Conservation (phyloP, 2,329 filamentous ascomycete species). For the Berkeleyomyces basicola region DNA sequence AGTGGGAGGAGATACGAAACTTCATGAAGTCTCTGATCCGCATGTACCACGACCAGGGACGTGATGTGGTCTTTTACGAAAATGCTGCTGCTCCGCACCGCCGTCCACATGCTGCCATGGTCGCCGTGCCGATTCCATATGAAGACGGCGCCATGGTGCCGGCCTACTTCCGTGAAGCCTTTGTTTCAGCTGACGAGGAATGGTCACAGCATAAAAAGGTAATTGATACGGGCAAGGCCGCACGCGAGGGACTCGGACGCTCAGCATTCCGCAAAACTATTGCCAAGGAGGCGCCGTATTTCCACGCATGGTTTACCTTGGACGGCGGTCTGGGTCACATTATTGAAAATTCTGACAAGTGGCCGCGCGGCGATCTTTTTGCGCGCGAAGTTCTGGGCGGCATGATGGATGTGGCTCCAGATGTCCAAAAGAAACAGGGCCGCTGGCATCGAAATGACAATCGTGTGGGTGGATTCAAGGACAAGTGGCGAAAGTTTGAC, state of each 20-base stretch:
- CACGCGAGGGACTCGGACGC: constrained; percentile 55
- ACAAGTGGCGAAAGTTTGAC: constrained; percentile 82
- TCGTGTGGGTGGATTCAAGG: constrained; percentile 62
- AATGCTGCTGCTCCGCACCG: constrained; percentile 73
- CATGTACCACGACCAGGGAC: constrained; percentile 86
- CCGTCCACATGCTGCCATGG: constrained; percentile 70
- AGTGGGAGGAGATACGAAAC: constrained; percentile 97
- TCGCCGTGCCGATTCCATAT: constrained; percentile 75
- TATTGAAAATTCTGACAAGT: constrained; percentile 68
- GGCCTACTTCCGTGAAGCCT: constrained; percentile 90
- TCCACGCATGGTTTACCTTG: constrained; percentile 88
- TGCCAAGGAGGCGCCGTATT: constrained; percentile 95
- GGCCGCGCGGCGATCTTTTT: constrained; percentile 86
- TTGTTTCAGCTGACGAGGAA: constrained; percentile 73
- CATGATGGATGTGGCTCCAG: constrained; percentile 69
- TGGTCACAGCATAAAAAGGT: constrained; percentile 93
- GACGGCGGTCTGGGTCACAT: constrained; percentile 88
- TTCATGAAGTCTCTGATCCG: constrained; percentile 95
- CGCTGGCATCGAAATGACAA: constrained; percentile 58
- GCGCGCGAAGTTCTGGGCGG: constrained; percentile 82
- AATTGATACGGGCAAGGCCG: constrained; percentile 61
- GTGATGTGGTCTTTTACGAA: constrained; percentile 92
- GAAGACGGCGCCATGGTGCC: constrained; percentile 81
- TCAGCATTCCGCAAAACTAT: constrained; percentile 66
- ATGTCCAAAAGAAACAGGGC: constrained; percentile 80